Evolutionary conservation across 2,329 filamentous ascomycete genomes (phyloP), one percentile per base, ranked within the genome.

Genomic region (Aspergillus sergii): DNA sequence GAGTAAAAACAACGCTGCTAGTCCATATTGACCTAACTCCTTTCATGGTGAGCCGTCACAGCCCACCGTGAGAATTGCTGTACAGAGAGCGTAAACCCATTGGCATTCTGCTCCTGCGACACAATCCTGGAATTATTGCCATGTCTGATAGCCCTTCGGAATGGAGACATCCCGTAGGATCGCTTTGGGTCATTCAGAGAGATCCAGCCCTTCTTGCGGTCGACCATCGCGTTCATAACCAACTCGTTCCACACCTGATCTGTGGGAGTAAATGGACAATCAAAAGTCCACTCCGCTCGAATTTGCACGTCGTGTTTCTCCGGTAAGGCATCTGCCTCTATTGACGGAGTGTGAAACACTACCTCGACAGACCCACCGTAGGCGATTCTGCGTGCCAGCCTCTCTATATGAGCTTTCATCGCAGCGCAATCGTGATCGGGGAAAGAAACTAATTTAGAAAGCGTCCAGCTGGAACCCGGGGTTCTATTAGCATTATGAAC

Each of bases 381-480:
- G 56, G 28, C 36, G 3, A 6, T 48, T 1, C 10, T 30, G 56
- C 41, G 41, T 58, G 56, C 56, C 23, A 58, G 41, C 34, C 39
- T 32, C 56, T 58, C 56, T 58, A 58, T 58, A n/a, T 58, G 26
- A 58, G 41, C 39, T 46, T 58, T 58, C 26, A 58, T 58, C 19
- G 23, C 56, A 34, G 26, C 23, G 41, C 56, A 46, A 34, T 58
- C 56, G 36, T 48, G 2, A 58, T 58, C 28, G 16, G 56, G 41
- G 2, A 58, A 45, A 14, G 23, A 41, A 30, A 32, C 56, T 23
- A 58, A 14, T 48, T 58, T 58, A n/a, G 21, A 41, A 28, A 58
- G 56, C 10, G 39, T 48, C 56, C 56, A 58, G 56, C 56, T 58
- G 41, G 4, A 50, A 50, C 46, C 16, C 23, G 46, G 46, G 23